phyloP scores from a whole-genome alignment of 352 stramenopile genomes.

The Thraustochytrium sp. region DNA sequence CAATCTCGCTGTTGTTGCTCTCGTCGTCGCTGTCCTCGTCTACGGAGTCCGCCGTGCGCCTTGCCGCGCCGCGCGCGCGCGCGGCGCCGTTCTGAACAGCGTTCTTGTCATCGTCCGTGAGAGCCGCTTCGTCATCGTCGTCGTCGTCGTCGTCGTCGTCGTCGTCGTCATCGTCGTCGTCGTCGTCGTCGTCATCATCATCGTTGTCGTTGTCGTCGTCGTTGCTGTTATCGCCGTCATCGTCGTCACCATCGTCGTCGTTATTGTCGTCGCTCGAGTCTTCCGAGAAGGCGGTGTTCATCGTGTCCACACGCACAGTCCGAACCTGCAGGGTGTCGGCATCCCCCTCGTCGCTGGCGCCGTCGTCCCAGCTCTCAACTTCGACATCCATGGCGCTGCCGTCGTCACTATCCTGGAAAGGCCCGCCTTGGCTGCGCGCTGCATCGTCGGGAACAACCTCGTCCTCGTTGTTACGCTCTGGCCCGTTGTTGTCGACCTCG shows the following conservation, averaged over 20 bases:
- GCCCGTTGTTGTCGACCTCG: too few relatives aligned
- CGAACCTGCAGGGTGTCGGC: too few relatives aligned
- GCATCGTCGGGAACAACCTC: too few relatives aligned
- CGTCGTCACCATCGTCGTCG: neutral
- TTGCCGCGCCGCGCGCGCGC: neutral
- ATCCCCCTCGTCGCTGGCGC: too few relatives aligned
- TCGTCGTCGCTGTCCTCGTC: neutral
- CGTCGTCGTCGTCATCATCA: neutral
- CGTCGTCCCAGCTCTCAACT: too few relatives aligned
- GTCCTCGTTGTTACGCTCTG: too few relatives aligned
- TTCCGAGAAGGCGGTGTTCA: too few relatives aligned
- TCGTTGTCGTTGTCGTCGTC: neutral
- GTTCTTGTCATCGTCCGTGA: neutral
- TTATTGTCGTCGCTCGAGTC: too few relatives aligned
- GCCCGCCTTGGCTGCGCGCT: too few relatives aligned
- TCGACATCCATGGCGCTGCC: too few relatives aligned
- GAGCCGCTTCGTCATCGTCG: neutral
- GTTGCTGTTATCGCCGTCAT: neutral
- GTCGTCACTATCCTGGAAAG: too few relatives aligned
- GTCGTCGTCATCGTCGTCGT: neutral
- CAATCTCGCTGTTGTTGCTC: neutral
- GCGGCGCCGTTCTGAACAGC: neutral
- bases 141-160: neutral
- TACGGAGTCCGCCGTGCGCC: neutral
- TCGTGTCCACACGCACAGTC: too few relatives aligned